Percentiles rank a stretch among this genome's conserved stretches.
Evolutionary conservation across 164 flowering plant species (phyloP).

Genomic region (Magnolia officinalis): DNA sequence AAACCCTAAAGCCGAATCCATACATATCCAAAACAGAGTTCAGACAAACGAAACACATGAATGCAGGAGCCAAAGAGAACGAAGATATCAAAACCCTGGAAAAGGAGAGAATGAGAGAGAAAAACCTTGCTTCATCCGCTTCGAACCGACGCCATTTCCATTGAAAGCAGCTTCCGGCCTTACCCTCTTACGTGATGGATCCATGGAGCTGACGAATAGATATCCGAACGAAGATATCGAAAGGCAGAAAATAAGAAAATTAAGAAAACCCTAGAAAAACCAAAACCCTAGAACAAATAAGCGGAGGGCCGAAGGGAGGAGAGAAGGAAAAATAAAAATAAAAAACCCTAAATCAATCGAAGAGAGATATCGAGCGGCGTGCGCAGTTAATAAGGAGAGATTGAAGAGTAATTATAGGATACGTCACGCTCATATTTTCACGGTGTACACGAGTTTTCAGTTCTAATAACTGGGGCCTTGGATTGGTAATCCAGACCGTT

Average conservation of each 20-base stretch:
- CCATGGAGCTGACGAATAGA: conserved; percentile 13
- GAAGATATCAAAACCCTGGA: background rate
- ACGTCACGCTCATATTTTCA: background rate
- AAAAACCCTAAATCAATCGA: background rate
- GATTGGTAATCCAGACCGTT: too few species aligned
- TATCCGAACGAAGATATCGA: background rate
- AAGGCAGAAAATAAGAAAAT: background rate
- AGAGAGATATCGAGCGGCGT: background rate
- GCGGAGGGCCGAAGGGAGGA: background rate
- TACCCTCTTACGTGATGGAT: conserved; percentile 30
- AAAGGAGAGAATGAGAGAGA: background rate
- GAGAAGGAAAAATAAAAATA: background rate
- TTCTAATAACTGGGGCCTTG: too few species aligned
- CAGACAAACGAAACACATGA: background rate
- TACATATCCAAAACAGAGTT: background rate
- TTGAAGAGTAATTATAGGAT: background rate
- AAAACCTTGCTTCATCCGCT: conserved; percentile 27
- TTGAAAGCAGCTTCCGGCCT: conserved; percentile 23
- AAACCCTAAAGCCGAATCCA: background rate
- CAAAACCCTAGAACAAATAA: background rate
- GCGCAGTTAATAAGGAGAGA: background rate
- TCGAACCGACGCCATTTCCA: conserved; percentile 28
- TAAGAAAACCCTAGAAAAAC: background rate
- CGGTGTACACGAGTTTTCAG: too few species aligned
- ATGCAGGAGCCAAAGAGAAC: background rate